Percentiles rank a stretch among this genome's conserved stretches.
Conservation (phyloP, 2,329 filamentous ascomycete species). For the Beauveria brongniartii region DNA sequence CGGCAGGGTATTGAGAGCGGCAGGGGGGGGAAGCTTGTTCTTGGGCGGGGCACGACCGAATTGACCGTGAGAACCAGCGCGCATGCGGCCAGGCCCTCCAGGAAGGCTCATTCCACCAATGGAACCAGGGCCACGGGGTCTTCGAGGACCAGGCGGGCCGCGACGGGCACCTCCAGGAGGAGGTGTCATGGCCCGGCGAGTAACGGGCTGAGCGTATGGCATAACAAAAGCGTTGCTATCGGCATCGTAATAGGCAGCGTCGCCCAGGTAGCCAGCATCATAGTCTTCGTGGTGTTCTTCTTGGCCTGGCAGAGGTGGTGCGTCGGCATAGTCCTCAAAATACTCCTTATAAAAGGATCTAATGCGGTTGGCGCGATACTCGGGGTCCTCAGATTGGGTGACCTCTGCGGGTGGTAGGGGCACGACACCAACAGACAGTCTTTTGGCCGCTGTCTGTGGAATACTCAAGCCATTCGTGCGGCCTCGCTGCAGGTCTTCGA, state of each 20-base stretch:
- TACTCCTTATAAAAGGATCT: constrained; percentile 99
- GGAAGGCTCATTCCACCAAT: constrained; percentile 13
- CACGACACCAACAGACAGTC: constrained; percentile 65
- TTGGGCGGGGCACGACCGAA: constrained; percentile 35
- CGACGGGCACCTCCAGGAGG: constrained; percentile 56
- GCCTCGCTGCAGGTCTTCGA: constrained; percentile 14
- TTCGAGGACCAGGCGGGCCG: constrained; percentile 42
- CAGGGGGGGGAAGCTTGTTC: constrained; percentile 58
- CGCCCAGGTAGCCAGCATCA: constrained; percentile 60
- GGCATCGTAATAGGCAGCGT: constrained; percentile 59
- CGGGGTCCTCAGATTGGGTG: constrained; percentile 74
- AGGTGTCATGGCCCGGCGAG: constrained; percentile 90
- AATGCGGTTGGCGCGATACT: constrained; percentile 90
- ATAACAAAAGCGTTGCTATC: constrained; percentile 64
- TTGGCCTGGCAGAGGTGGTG: constrained; percentile 28
- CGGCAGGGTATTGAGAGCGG: constrained; percentile 66
- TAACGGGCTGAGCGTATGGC: constrained; percentile 77
- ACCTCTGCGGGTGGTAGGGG: constrained; percentile 83
- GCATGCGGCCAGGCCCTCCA: constrained; percentile 44
- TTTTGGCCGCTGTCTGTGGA: constrained; percentile 45
- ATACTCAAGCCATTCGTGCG: constrained; percentile 39
- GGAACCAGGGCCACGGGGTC: constrained; percentile 24
- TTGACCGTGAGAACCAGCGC: constrained; percentile 36
- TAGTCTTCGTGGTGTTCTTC: constrained; percentile 66
- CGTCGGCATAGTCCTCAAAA: constrained; percentile 72